Evolutionary conservation across 352 stramenopile species (phyloP).

Genomic region (Stramenopiles sp.): DNA sequence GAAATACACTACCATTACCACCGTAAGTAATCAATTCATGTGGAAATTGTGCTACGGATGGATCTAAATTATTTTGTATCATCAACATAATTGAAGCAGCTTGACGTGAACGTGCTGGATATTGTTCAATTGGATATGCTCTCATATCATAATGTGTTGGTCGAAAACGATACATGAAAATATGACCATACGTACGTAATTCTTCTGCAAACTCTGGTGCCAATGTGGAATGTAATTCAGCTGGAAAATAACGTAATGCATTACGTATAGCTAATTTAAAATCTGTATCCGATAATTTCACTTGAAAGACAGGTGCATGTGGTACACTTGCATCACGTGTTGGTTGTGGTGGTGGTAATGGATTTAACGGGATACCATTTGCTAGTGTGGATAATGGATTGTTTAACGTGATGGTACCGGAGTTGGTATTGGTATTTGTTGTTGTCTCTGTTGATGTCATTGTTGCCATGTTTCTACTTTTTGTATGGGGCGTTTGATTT

Average conservation of each 20-base stretch:
- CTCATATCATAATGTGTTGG: constrained; percentile 61
- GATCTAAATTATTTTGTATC: constrained; percentile 52
- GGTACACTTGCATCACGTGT: not conserved
- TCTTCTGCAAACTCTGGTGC: constrained; percentile 57
- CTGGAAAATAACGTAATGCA: constrained; percentile 56
- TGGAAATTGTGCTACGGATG: constrained; percentile 54
- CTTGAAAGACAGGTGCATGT: not conserved
- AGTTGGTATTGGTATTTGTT: too few species aligned
- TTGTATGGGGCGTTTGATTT: too few species aligned
- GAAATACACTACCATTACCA: constrained; percentile 60
- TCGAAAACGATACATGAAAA: constrained; percentile 65
- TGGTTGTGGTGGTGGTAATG: not conserved
- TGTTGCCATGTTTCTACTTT: too few species aligned
- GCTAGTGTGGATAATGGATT: not conserved
- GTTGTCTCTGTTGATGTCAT: too few species aligned
- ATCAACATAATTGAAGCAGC: constrained; percentile 58
- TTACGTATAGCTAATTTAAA: constrained; percentile 51
- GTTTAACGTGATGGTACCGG: not conserved
- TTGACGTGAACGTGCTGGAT: constrained; percentile 43
- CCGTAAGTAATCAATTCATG: constrained; percentile 62
- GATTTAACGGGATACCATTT: not conserved
- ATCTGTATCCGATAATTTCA: constrained; percentile 13
- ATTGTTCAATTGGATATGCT: constrained; percentile 48
- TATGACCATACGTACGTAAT: constrained; percentile 56
- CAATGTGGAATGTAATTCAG: constrained; percentile 36